These are phyloP conservation scores for Euphorbia celastroides DNA, from an alignment of 441 rosid species.

Conservation along the genomic window DNA sequence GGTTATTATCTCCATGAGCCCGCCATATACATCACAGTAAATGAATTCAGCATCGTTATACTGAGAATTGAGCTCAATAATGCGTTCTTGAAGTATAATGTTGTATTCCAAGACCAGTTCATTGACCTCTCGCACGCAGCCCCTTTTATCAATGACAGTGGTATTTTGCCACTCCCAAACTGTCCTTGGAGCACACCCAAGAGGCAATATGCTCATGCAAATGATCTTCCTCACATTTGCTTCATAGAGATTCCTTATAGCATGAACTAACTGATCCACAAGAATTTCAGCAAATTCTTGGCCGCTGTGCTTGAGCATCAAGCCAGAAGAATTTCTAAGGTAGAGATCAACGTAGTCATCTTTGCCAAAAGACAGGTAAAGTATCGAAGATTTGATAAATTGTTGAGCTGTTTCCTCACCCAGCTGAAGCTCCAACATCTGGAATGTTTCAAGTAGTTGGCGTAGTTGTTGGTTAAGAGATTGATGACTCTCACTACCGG, in stretches of 20 bases:
- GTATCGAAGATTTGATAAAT: conserved; percentile 38
- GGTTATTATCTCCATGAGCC: conserved; percentile 40
- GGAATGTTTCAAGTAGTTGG: conserved; percentile 53
- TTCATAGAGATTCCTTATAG: conserved; percentile 37
- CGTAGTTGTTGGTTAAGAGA: conserved; percentile 60
- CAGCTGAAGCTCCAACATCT: conserved; percentile 45
- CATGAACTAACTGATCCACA: conserved; percentile 44
- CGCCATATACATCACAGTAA: conserved; percentile 46
- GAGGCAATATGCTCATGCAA: conserved; percentile 45
- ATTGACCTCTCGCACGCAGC: conserved; percentile 45
- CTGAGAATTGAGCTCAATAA: conserved; percentile 33
- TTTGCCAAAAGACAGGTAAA: conserved; percentile 67
- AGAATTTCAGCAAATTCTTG: conserved; percentile 42
- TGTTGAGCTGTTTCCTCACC: conserved; percentile 23
- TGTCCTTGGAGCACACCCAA: conserved; percentile 52
- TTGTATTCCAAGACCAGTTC: conserved; percentile 46
- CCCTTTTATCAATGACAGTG: conserved; percentile 8
- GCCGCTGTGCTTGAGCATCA: conserved; percentile 37
- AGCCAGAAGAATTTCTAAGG: conserved; percentile 37
- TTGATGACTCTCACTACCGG: conserved; percentile 32
- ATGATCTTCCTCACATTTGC: conserved; percentile 44
- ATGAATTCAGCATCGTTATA: conserved; percentile 37
- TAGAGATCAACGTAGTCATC: conserved; percentile 53
- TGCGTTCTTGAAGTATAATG: conserved; percentile 30
- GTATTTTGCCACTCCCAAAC: conserved; percentile 35